Conservation (phyloP, 2,329 filamentous ascomycete genomes). For the Botrytis squamosa region DNA sequence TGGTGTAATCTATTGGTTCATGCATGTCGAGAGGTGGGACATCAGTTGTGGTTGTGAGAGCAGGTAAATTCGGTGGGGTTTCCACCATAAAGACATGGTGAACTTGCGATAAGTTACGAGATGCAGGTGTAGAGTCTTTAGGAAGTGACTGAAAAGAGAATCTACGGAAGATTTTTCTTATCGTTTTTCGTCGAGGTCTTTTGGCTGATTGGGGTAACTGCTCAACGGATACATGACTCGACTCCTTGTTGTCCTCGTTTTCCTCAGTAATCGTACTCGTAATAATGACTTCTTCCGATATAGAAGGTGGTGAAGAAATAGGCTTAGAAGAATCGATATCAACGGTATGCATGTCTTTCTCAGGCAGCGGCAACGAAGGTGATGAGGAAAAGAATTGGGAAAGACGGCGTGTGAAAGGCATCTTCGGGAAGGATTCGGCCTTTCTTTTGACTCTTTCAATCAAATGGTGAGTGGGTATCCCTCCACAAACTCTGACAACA, state of each 20-base stretch:
- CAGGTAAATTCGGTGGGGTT: background rate
- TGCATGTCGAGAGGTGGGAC: background rate
- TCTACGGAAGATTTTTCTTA: slow-evolving; percentile 14
- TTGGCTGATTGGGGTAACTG: background rate
- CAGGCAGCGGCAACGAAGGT: background rate
- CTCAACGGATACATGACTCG: background rate
- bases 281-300: slow-evolving; percentile 8
- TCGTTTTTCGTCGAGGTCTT: slow-evolving; percentile 10
- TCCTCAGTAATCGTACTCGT: background rate
- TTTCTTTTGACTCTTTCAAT: slow-evolving; percentile 17
- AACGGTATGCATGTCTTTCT: slow-evolving; percentile 20
- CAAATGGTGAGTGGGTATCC: slow-evolving; percentile 11
- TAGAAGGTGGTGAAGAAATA: slow-evolving; percentile 8
- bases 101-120: background rate
- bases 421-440: slow-evolving; percentile 16
- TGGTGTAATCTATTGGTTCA: slow-evolving; percentile 19
- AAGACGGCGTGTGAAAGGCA: slow-evolving; percentile 19
- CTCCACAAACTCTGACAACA: slow-evolving; percentile 14
- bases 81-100: slow-evolving; percentile 6
- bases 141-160: slow-evolving; percentile 5
- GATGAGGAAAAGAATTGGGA: slow-evolving; percentile 19
- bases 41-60: slow-evolving; percentile 10
- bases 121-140: background rate
- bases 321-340: background rate
- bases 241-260: background rate